phyloP scores from a whole-genome alignment of 2,329 filamentous ascomycete genomes.

The Pseudovirgaria hyperparasitica region DNA sequence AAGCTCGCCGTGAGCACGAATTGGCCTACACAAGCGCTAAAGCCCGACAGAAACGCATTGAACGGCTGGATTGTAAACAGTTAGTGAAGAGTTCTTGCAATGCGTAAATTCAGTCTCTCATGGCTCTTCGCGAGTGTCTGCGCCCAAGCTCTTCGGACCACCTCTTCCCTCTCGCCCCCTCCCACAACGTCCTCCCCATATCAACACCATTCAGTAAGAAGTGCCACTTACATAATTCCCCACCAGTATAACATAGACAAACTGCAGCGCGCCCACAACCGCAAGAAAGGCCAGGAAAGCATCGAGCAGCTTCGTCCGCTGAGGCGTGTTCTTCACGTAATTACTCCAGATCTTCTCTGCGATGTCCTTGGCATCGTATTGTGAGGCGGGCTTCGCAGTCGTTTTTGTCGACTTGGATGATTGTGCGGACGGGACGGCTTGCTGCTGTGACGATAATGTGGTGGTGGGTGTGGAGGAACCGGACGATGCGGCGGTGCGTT shows the following conservation, averaged over 20 bases:
- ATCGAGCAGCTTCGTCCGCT: slow-evolving; percentile 86
- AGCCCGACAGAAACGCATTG: slow-evolving; percentile 95
- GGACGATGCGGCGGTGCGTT: slow-evolving; percentile 11
- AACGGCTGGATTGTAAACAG: slow-evolving; percentile 56
- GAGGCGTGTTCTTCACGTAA: slow-evolving; percentile 71
- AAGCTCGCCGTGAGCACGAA: slow-evolving; percentile 89
- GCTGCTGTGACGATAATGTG: slow-evolving; percentile 4
- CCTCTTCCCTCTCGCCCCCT: slow-evolving; percentile 1
- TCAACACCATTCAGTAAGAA: neutral
- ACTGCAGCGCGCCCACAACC: slow-evolving; percentile 77
- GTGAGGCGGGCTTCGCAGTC: slow-evolving; percentile 10
- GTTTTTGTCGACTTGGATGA: slow-evolving; percentile 11
- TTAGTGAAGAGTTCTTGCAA: neutral
- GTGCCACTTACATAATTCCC: slow-evolving; percentile 75
- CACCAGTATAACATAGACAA: slow-evolving; percentile 79
- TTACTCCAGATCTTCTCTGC: slow-evolving; percentile 58
- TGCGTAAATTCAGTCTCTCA: too few relatives aligned
- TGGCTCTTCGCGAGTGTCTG: too few relatives aligned
- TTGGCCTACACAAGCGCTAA: slow-evolving; percentile 87
- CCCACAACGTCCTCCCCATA: neutral
- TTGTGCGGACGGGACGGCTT: slow-evolving; percentile 6
- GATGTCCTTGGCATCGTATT: slow-evolving; percentile 42
- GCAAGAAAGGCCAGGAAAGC: slow-evolving; percentile 82
- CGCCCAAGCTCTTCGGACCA: too few relatives aligned
- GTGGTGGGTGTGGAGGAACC: slow-evolving; percentile 6